Evolutionary conservation across 2,329 filamentous ascomycete genomes (phyloP).

Genomic region (Claviceps citrina): DNA sequence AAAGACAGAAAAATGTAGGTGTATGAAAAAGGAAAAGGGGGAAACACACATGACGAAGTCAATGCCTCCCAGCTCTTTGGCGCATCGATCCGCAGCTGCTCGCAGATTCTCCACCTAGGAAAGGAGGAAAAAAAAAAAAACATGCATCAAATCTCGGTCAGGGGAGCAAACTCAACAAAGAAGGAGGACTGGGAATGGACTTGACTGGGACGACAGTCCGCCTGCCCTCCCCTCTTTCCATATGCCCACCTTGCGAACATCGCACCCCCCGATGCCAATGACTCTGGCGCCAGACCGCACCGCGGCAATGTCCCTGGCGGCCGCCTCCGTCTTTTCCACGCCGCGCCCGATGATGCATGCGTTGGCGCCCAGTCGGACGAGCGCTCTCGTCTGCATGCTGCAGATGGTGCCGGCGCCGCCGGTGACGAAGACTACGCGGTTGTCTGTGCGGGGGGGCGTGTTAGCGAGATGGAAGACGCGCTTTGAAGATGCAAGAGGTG

Average conservation of each 20-base stretch:
- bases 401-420: slow-evolving; percentile 90
- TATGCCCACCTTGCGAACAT: slow-evolving; percentile 51
- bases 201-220: no score
- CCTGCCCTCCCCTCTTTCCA: neutral
- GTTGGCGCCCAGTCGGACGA: slow-evolving; percentile 82
- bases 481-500: no score
- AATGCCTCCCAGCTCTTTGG: slow-evolving; percentile 68
- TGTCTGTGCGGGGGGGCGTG: slow-evolving; percentile 35
- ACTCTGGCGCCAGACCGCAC: slow-evolving; percentile 68
- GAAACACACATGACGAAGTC: slow-evolving; percentile 72
- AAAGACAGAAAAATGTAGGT: slow-evolving; percentile 2
- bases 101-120: slow-evolving; percentile 22
- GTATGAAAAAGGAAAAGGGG: no score
- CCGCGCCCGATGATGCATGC: slow-evolving; percentile 90
- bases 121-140: neutral
- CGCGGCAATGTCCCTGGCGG: slow-evolving; percentile 68
- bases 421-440: slow-evolving; percentile 87
- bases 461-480: no score
- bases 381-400: slow-evolving; percentile 78
- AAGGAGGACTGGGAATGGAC: no score
- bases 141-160: no score
- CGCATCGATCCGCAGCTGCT: slow-evolving; percentile 63
- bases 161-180: neutral
- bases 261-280: slow-evolving; percentile 65
- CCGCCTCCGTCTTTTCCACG: slow-evolving; percentile 68